Percentiles rank a stretch among this genome's conserved stretches.
Evolutionary conservation across 352 stramenopile species (phyloP).

Genomic region (Phytopythium delawarense): DNA sequence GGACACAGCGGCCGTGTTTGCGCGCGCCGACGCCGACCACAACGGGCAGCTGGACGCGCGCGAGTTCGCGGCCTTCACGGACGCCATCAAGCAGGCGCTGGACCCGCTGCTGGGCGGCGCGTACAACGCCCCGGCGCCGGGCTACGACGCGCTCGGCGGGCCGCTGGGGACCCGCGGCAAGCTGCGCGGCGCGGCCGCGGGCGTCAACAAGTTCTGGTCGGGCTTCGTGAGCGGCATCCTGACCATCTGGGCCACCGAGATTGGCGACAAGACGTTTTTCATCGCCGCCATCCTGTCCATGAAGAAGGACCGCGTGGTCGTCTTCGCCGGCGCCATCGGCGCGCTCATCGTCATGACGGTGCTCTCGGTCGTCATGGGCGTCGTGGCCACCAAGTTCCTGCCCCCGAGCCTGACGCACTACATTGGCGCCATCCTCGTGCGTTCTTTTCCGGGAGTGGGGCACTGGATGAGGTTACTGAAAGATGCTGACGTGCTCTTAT

Average conservation of each 20-base stretch:
- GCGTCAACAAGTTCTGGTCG: constrained; percentile 82
- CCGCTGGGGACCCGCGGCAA: constrained; percentile 10
- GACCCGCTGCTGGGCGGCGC: constrained; percentile 38
- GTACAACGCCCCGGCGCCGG: constrained; percentile 12
- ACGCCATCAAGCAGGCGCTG: constrained; percentile 46
- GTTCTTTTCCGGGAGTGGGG: constrained; percentile 4
- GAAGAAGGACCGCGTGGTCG: constrained; percentile 94
- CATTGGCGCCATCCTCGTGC: constrained; percentile 86
- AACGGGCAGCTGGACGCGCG: constrained; percentile 57
- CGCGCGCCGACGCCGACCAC: constrained; percentile 64
- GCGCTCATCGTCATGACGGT: constrained; percentile 97
- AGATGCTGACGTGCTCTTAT: background rate
- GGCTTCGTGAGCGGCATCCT: constrained; percentile 87
- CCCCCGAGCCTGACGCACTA: constrained; percentile 95
- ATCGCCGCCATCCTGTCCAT: constrained; percentile 97
- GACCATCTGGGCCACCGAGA: constrained; percentile 98
- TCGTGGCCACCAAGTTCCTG: constrained; percentile 94
- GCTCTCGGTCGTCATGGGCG: constrained; percentile 96
- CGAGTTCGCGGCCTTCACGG: constrained; percentile 66
- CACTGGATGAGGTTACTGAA: background rate
- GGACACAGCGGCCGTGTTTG: constrained; percentile 42
- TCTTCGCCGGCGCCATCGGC: constrained; percentile 93
- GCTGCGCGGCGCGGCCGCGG: constrained; percentile 32
- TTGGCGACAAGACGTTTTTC: constrained; percentile 99
- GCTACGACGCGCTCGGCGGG: constrained; percentile 5